Evolutionary conservation across 2,329 filamentous ascomycete species (phyloP), one percentile per base, ranked within the genome.

Genomic region (Canariomyces notabilis): DNA sequence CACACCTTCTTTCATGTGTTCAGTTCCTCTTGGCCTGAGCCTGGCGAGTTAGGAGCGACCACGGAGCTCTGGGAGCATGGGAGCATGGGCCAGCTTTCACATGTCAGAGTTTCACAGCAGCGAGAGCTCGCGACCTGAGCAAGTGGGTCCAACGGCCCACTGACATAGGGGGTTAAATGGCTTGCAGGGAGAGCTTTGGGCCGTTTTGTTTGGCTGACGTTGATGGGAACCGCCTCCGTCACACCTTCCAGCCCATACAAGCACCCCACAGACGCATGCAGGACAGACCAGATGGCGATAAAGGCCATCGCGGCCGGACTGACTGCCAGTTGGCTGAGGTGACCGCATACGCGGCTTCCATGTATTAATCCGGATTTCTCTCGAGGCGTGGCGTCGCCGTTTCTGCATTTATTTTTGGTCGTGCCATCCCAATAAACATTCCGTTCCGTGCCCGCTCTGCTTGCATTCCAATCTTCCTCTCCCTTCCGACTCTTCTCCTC

Each of bases 351-450:
- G 42, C 37, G n/a, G 35, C 26, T 44, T 18, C 19, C 37, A 18
- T 35, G 46, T 29, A 35, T 43, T 9, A 48, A 53, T 48, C 45
- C 23, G 37, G 33, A 22, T 42, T 44, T n/a, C n/a, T n/a, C 39
- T 18, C 41, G 37, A 40, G 42, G 21, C 35, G 48, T 47, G 48
- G 48, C 48, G 48, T 47, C 14, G 44, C 32, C 15, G 20, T 21
- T 43, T 21, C 41, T 22, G 15, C 31, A 22, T 32, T 21, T 34
- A 20, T 14, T 18, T 37, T 34, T 45, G 19, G 32, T 16, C 16
- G 6, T 18, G 18, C 33, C 22, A 14, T 20, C 34, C 34, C 34
- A 36, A 20, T n/a, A n/a, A 36, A 20, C 22, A 29, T 29, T 12
- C 26, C 26, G 14, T 29, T 11, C 23, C 47, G 42, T 45, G 26